Conservation (phyloP, 768 basidiomycete species). For the Suillus placidus region DNA sequence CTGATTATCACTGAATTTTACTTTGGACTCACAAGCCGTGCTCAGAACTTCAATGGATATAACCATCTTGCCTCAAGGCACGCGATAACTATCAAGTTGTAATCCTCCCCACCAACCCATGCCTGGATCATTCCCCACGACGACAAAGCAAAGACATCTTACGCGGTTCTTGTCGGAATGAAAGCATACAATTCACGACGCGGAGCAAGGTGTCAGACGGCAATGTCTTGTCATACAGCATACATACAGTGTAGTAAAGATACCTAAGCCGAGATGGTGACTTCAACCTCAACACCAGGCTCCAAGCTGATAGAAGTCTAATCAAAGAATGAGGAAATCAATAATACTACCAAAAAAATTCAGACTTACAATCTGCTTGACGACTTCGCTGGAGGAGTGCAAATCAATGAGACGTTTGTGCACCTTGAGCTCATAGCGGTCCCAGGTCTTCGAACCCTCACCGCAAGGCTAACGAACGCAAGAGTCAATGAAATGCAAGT, state of each 20-base stretch:
- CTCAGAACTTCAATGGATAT: not conserved
- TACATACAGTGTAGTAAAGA: not conserved
- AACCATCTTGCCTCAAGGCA: not conserved
- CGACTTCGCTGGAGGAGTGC: conserved; percentile 97
- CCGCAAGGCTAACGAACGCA: conserved; percentile 78
- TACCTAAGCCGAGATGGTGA: conserved; percentile 82
- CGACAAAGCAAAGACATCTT: not conserved
- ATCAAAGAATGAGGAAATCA: conserved; percentile 13
- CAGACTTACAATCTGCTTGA: conserved; percentile 95
- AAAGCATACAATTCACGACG: not conserved
- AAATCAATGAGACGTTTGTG: conserved; percentile 99
- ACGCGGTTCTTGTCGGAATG: not conserved
- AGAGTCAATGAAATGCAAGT: conserved; percentile 8
- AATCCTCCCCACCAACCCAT: not conserved
- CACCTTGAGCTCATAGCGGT: conserved; percentile 98
- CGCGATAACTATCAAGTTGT: not conserved
- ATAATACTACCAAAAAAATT: conserved; percentile 4
- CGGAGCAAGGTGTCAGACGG: not conserved
- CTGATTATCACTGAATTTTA: not conserved
- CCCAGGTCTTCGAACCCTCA: conserved; percentile 99
- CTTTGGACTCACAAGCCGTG: not conserved
- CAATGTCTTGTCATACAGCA: not conserved
- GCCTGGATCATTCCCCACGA: not conserved
- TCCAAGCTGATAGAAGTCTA: conserved; percentile 99
- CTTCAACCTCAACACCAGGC: conserved; percentile 98